Evolutionary conservation across 306 rosid genomes (phyloP), one percentile per base, ranked within the genome.

Genomic region (Acacia melanoxylon): DNA sequence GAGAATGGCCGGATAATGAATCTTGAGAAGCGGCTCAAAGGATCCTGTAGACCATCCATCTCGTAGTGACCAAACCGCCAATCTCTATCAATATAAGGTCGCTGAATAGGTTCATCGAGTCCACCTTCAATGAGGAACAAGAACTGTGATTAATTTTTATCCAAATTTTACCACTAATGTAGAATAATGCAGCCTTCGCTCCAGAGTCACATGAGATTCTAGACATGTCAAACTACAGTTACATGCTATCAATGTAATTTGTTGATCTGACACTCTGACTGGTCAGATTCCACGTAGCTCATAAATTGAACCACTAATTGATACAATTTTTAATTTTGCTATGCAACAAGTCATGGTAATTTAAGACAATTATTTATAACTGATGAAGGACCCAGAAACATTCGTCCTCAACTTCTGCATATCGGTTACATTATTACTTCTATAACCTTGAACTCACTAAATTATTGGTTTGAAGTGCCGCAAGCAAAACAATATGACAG

Each of bases 61-160:
- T 93, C 87, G 75, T 95, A 95, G 86, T 89, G 93, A 48, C 99
- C 98, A 80, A 93, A 95, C 81, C 97, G 94, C 99, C 99, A 95
- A 80, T 93, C 99, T 80, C 94, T 85, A 22, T 87, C 87, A 25
- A 89, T 74, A 78, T 83, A 95, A 51, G 92, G 91, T 78, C 97
- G 89, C 85, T 89, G 87, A 80, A 85, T 68, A 31, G 99, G 98
- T 84, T 93, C 91, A 81, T 95, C 94, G 33, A 95, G 96, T 68
- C 98, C 99, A 78, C 98, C 98, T 95, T 86, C 70, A 46, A 63
- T 45, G 54, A 79, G 56, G 80, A 62, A 49, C 80, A 80, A 76
- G 80, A 68, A 46, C 29, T 46, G 24, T 70, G 17, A 8, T 48
- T 78, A 29, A 46, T 72, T 68, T 70, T 72, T 41, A 69, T 78